phyloP scores from a whole-genome alignment of 352 stramenopile species.

The Nothophytophthora sp. region DNA sequence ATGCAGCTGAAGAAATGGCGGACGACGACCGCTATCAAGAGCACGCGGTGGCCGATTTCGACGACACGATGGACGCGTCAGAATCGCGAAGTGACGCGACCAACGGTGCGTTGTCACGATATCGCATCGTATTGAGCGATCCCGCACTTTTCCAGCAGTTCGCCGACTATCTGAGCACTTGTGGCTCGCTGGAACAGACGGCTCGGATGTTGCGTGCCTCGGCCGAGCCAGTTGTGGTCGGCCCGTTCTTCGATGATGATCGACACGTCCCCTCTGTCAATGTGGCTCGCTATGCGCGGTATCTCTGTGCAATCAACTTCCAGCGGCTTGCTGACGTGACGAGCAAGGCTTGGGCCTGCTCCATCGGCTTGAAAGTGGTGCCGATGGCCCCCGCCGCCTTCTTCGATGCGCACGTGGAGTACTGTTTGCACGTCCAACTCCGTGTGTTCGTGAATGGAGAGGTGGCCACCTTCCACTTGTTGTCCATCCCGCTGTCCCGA shows the following conservation, averaged over 20 bases:
- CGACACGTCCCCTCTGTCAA: background rate
- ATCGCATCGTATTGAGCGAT: conserved; percentile 15
- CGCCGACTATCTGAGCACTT: conserved; percentile 21
- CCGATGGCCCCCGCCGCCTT: conserved; percentile 15
- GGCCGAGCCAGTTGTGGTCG: background rate
- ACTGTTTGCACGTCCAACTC: conserved; percentile 30
- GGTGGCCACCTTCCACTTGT: conserved; percentile 20
- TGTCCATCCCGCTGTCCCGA: conserved; percentile 30
- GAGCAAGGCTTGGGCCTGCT: conserved; percentile 8
- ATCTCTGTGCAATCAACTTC: conserved; percentile 28
- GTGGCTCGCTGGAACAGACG: conserved; percentile 15
- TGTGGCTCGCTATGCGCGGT: conserved; percentile 22
- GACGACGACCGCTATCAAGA: conserved; percentile 14
- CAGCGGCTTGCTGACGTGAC: conserved; percentile 19
- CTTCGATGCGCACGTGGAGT: conserved; percentile 23
- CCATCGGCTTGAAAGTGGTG: conserved; percentile 20
- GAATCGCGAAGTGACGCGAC: conserved; percentile 2
- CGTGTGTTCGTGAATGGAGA: conserved; percentile 19
- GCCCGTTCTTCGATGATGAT: conserved; percentile 12
- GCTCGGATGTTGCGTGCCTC: conserved; percentile 14
- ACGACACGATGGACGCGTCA: conserved; percentile 18
- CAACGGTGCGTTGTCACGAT: conserved; percentile 10
- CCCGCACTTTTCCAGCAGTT: conserved; percentile 24
- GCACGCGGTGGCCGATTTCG: conserved; percentile 19
- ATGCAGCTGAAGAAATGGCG: conserved; percentile 1